Base-by-base conservation (phyloP, 345 rosid genomes). In the Populus deltoides region DNA sequence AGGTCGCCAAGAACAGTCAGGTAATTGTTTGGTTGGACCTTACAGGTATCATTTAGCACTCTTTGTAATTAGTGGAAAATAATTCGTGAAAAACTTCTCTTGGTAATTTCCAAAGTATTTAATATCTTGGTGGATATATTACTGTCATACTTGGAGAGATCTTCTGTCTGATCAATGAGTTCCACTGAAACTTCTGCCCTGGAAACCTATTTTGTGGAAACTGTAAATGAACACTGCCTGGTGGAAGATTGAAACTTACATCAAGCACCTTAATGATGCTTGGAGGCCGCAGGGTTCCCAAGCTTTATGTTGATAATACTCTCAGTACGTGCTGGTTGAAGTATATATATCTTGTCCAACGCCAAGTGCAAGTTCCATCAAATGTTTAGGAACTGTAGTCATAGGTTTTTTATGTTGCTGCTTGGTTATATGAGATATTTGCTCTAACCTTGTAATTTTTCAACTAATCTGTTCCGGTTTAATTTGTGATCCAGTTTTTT, bases 1-100 rank as follows among this genome's bases (percentile, higher is more conserved):
- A 35, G 87, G 87, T 68, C 86, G 84, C 29, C 85, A 81, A 25
- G 94, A 90, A 71, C 91, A 85, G 77, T 90, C 97, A 88, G 97
- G 97, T 91, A 78, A 66, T 45, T 31, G 18, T 67, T 73, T 57
- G n/a, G 27, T 63, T 39, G 31, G 69, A 69, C 29, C 38, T 33
- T 74, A 1, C 43, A 41, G n/a, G 13, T 27, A 51, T 73, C 27
- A 38, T 55, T 66, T 38, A 31, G 63, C 33, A 39, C 16, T 66
- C 53, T 29, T 22, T 51, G 35, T 36, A 17, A 13, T n/a, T 1
- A 20, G 12, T 27, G 59, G 35, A 68, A 62, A 35, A 20, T 41
- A 25, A 41, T 33, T 33, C 36, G 1, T 33, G 36, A 33, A 33
- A 33, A 33, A 33, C 41, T 39, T 73, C 55, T 29, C 3, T 7